Base-by-base conservation (phyloP, 2,329 filamentous ascomycete genomes). In the Fusarium annulatum region DNA sequence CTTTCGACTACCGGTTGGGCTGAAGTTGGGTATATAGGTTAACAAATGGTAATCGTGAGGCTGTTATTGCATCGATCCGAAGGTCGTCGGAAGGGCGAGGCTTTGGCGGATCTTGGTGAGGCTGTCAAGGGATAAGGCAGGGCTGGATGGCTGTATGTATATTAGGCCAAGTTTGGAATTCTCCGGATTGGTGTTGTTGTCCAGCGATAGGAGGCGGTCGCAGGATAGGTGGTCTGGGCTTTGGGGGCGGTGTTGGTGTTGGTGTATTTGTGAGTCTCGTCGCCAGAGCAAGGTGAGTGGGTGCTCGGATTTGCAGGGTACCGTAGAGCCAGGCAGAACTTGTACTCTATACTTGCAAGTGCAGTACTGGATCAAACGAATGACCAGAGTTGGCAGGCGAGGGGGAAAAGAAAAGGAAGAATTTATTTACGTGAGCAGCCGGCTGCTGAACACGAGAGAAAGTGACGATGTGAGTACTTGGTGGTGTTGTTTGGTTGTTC, bases 371-470 rank as follows among this genome's bases (percentile, higher is more conserved):
- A 69, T 74, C 75, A 69, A 78, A 71, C 64, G 74, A 77, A 62
- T 71, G 76, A 72, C 74, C 74, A 63, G 68, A 66, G 69, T 71
- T 61, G 72, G 60, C 53, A 64, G 59, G 62, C 58, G 51, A 69
- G 60, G 30, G n/a, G 14, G 4, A 5, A 18, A 53, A 9, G 15
- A 28, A 55, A 55, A 53, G 23, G 34, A 41, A 68, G 67, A 46
- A 57, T 60, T 36, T 65, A 36, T 78, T 76, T 75, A 71, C 64
- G 76, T 77, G 76, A 70, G 76, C 76, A 78, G 75, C 76, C 76
- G 73, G 76, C 76, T 78, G 75, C 76, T 78, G 76, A 78, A 72
- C 76, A 77, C 76, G 66, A 77, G 63, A 53, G 61, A 76, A 75
- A 72, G 70, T 71, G 55, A 53, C n/a, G 58, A 64, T 60, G 58